Base-by-base conservation (phyloP, 2,329 filamentous ascomycete genomes). In the Alternaria hordeiaustralica region DNA sequence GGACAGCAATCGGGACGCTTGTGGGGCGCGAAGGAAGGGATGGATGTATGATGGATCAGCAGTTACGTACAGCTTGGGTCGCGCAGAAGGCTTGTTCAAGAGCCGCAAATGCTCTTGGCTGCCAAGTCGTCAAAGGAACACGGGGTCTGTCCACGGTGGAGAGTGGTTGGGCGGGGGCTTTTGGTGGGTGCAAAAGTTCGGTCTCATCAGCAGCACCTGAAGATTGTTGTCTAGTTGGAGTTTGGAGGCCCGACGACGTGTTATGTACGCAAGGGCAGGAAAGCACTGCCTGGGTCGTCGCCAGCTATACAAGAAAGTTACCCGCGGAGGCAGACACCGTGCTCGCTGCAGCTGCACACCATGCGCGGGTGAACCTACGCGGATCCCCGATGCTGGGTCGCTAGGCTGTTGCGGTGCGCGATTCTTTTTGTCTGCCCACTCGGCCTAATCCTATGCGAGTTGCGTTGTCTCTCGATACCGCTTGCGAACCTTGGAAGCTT, bases 31-130 rank as follows among this genome's bases (percentile, higher is more conserved):
- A 58, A 55, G 55, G 61, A 55, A 58, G 55, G 60, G 56, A 57
- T 56, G 49, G 49, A 53, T 53, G 49, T 36, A 53, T 41, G 55
- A 58, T 55, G 60, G 56, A 57, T 54, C 58, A 57, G 67, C 63
- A 59, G 64, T 62, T 70, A 76, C 74, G 66, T 73, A 76, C 73
- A 70, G 63, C 65, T 71, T 58, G 69, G 64, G 68, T 71, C 61
- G 69, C 58, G 64, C 54, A 59, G 61, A 71, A 68, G 66, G 60
- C 66, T 67, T 69, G 59, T 58, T 65, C 66, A 66, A 72, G 70
- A 72, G 69, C 67, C 65, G 65, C 65, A 72, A 58, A 59, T 41
- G 49, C 30, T 68, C 69, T 73, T 73, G 71, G 71, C 71, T 69
- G 70, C 70, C 70, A 72, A 72, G 71, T 69, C 67, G 66, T 68